Evolutionary conservation across 2,329 filamentous ascomycete species (phyloP).

Genomic region (Calonectria henricotiae): DNA sequence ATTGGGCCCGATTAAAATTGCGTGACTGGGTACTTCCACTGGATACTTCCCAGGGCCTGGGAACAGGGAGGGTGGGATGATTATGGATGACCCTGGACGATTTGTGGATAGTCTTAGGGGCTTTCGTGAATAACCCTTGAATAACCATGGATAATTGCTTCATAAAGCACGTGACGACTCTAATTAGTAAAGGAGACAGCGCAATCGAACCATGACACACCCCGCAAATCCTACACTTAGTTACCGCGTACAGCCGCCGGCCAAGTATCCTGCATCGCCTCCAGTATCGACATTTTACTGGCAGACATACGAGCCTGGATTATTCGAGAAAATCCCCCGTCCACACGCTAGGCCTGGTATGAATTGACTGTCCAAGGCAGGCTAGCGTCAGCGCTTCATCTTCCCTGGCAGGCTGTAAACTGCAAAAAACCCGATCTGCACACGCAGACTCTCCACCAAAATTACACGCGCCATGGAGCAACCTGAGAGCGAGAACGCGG

Average conservation of each 20-base stretch:
- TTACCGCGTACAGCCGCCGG: not conserved
- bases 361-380: not conserved
- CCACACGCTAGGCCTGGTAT: not conserved
- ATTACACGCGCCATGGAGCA: conserved; percentile 4
- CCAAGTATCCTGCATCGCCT: not conserved
- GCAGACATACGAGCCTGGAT: conserved; percentile 12
- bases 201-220: conserved; percentile 5
- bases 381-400: not conserved
- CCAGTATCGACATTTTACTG: not conserved
- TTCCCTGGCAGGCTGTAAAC: not conserved
- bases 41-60: not conserved
- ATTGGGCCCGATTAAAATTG: not conserved
- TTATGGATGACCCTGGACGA: not conserved
- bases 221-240: conserved; percentile 3
- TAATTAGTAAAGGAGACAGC: not conserved
- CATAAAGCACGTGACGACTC: not conserved
- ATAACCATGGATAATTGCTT: no score
- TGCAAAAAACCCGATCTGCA: not conserved
- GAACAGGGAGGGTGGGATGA: not conserved
- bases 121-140: not conserved
- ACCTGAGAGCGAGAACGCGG: not conserved
- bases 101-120: not conserved
- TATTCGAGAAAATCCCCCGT: not conserved
- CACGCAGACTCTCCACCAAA: not conserved
- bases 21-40: not conserved